A percentile compares a stretch with the other conserved stretches of the same genome.
These are phyloP conservation scores for Alternaria sp. DNA, from an alignment of 2,329 filamentous ascomycete genomes.

Conservation along the genomic window DNA sequence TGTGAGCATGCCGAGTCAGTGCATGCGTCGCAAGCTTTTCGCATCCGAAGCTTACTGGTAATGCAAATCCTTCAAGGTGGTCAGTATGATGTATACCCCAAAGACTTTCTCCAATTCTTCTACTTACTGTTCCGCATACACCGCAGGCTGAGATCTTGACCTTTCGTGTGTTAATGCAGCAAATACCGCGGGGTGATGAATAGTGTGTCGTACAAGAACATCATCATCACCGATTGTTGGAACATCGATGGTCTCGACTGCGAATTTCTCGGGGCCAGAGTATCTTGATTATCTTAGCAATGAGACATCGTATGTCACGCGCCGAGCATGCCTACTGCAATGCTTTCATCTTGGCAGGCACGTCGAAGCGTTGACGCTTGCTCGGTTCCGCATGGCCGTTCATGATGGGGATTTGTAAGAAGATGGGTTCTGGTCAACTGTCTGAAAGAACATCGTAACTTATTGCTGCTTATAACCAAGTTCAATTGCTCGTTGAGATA, in stretches of 20 bases:
- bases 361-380: not conserved
- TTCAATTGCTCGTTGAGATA: not conserved
- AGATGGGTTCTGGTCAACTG: too few species aligned
- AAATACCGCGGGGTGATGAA: not conserved
- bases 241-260: conserved; percentile 25
- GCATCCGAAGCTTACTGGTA: conserved; percentile 14
- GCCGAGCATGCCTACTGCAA: conserved; percentile 20
- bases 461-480: not conserved
- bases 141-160: conserved; percentile 34
- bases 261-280: conserved; percentile 25
- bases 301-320: not conserved
- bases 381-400: not conserved
- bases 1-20: not conserved
- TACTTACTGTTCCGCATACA: conserved; percentile 30
- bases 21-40: not conserved
- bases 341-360: conserved; percentile 31
- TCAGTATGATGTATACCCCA: not conserved
- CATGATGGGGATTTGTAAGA: not conserved
- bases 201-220: conserved; percentile 21
- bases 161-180: conserved; percentile 7
- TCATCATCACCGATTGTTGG: conserved; percentile 27
- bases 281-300: conserved; percentile 20
- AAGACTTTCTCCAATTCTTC: too few species aligned
- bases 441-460: not conserved
- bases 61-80: conserved; percentile 25